phyloP scores from a whole-genome alignment of 768 basidiomycete species.

The Auricularia heimuer region DNA sequence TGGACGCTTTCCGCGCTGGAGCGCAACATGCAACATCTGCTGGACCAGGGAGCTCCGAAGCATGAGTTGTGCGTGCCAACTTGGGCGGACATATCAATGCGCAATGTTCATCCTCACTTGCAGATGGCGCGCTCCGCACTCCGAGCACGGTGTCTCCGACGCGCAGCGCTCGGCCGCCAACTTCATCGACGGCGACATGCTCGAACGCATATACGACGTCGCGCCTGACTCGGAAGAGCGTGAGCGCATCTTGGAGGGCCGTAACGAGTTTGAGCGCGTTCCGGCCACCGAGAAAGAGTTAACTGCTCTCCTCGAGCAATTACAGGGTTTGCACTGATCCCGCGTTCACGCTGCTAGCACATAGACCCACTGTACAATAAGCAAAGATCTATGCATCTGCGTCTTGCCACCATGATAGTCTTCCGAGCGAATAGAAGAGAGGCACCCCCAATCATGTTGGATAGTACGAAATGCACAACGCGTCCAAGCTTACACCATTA shows the following conservation, averaged over 20 bases:
- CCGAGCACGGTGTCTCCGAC: constrained; percentile 45
- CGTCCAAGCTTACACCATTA: too few relatives aligned
- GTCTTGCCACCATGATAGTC: not conserved
- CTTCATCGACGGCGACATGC: constrained; percentile 82
- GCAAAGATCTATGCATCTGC: not conserved
- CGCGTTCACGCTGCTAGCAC: too few relatives aligned
- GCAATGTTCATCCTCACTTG: not conserved
- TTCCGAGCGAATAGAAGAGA: not conserved
- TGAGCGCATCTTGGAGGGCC: constrained; percentile 46
- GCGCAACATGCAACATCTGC: constrained; percentile 55
- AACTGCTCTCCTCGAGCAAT: constrained; percentile 29
- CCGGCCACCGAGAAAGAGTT: constrained; percentile 29
- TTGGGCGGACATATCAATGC: not conserved
- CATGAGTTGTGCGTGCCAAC: constrained; percentile 46
- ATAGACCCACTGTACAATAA: constrained; percentile 8
- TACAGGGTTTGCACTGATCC: constrained; percentile 32
- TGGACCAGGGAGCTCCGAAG: constrained; percentile 42
- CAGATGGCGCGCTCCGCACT: constrained; percentile 67
- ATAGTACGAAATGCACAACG: too few relatives aligned
- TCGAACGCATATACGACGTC: constrained; percentile 54
- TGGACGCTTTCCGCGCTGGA: constrained; percentile 60
- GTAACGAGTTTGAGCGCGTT: constrained; percentile 49
- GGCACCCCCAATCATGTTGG: too few relatives aligned
- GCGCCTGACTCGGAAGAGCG: constrained; percentile 30
- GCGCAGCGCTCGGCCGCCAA: constrained; percentile 49